A percentile compares a stretch with the other conserved stretches of the same genome.
phyloP scores from a whole-genome alignment of 2,329 filamentous ascomycete species.

The Nannizzia gypsea region DNA sequence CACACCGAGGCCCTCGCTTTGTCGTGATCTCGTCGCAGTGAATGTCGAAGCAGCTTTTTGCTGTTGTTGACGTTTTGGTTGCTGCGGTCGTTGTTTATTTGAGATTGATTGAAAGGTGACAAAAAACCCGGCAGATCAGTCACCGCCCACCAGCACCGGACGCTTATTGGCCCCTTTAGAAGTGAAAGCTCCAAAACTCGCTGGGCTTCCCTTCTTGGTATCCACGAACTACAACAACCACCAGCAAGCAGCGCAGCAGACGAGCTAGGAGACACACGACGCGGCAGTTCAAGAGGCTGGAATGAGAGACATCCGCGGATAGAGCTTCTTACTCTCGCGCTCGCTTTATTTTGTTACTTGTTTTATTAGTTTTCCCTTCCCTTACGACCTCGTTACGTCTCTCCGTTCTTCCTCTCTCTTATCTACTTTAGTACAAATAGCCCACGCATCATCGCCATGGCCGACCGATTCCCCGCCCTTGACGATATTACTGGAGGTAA shows the following conservation, averaged over 20 bases:
- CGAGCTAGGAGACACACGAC: background rate
- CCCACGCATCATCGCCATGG: constrained; percentile 41
- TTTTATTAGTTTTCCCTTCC: background rate
- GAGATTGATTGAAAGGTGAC: background rate
- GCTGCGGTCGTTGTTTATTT: background rate
- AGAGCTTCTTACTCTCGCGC: background rate
- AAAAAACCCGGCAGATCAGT: background rate
- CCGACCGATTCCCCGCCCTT: constrained; percentile 65
- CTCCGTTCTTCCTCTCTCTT: constrained; percentile 8
- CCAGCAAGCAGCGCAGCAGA: background rate
- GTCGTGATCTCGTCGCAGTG: no score
- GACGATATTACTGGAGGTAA: constrained; percentile 50
- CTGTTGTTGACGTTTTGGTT: background rate
- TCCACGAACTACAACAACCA: background rate
- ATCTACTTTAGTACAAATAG: constrained; percentile 1
- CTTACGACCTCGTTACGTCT: constrained; percentile 4
- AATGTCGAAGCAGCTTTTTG: no score
- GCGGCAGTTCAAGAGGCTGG: background rate
- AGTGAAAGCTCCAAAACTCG: background rate
- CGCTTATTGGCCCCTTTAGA: background rate
- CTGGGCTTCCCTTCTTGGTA: background rate
- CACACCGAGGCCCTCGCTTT: no score
- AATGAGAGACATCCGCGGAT: background rate
- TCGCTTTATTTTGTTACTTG: background rate
- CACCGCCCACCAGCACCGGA: background rate